A percentile compares a stretch with the other conserved stretches of the same genome.
phyloP scores from a whole-genome alignment of 2,329 filamentous ascomycete genomes.

The Clarireedia paspali region DNA sequence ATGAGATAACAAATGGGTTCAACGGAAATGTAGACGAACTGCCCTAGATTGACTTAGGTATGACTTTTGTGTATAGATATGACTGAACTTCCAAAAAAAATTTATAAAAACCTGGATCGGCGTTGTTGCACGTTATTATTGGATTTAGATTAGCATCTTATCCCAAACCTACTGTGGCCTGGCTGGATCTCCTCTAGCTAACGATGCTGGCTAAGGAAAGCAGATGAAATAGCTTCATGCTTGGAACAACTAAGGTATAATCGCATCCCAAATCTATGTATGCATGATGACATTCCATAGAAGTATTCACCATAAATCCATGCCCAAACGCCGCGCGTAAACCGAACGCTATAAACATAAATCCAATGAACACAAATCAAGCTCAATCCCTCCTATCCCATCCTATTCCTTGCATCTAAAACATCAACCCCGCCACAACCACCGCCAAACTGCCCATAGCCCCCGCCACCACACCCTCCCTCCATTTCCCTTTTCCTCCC shows the following conservation, averaged over 20 bases:
- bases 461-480: not conserved
- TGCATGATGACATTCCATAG: too few relatives aligned
- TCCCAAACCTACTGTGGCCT: too few relatives aligned
- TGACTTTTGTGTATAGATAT: not conserved
- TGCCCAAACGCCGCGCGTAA: not conserved
- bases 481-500: not conserved
- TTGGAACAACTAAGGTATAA: too few relatives aligned
- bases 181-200: too few relatives aligned
- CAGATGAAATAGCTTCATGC: too few relatives aligned
- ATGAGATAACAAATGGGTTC: slow-evolving; percentile 16
- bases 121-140: too few relatives aligned
- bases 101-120: too few relatives aligned
- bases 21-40: slow-evolving; percentile 13
- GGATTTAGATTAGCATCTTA: not conserved
- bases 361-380: not conserved
- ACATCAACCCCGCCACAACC: not conserved
- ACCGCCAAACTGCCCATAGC: not conserved
- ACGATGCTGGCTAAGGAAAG: too few relatives aligned
- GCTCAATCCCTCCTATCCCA: not conserved
- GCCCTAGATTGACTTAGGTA: slow-evolving; percentile 2
- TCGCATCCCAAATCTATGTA: too few relatives aligned
- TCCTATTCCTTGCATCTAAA: not conserved
- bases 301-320: too few relatives aligned
- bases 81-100: too few relatives aligned
- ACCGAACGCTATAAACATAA: not conserved